Conservation (phyloP, 2,329 filamentous ascomycete genomes). For the Teratosphaeria viscida region DNA sequence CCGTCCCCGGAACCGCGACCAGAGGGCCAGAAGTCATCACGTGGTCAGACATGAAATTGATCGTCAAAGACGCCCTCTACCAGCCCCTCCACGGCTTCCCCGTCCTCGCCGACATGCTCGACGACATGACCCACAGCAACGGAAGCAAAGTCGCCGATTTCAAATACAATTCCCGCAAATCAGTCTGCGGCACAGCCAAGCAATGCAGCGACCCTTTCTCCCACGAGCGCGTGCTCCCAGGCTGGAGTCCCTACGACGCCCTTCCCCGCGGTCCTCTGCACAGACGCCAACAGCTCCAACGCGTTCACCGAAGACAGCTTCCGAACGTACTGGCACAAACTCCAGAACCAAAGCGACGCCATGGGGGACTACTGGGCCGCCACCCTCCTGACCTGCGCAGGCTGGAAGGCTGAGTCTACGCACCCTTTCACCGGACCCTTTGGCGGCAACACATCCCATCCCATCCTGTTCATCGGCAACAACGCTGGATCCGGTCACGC, state of each 20-base stretch:
- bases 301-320: neutral
- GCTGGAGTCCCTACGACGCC: neutral
- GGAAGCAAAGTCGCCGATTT: neutral
- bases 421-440: slow-evolving; percentile 21
- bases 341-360: neutral
- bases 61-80: slow-evolving; percentile 26
- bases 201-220: neutral
- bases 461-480: slow-evolving; percentile 48
- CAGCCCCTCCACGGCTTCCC: neutral
- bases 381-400: slow-evolving; percentile 25
- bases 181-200: neutral
- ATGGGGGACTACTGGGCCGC: slow-evolving; percentile 27
- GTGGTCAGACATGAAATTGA: slow-evolving; percentile 28
- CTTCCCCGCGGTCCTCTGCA: neutral
- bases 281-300: neutral
- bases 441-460: slow-evolving; percentile 27
- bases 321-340: neutral
- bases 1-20: slow-evolving; percentile 19
- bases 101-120: neutral
- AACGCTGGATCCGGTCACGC: slow-evolving; percentile 51
- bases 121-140: neutral
- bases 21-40: slow-evolving; percentile 28
- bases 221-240: neutral
- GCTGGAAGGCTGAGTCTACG: slow-evolving; percentile 17
- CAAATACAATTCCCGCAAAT: neutral